A percentile compares a stretch with the other conserved stretches of the same genome.
These are phyloP conservation scores for Amphibolis antarctica DNA, from an alignment of 106 monocot genomes.

Conservation along the genomic window DNA sequence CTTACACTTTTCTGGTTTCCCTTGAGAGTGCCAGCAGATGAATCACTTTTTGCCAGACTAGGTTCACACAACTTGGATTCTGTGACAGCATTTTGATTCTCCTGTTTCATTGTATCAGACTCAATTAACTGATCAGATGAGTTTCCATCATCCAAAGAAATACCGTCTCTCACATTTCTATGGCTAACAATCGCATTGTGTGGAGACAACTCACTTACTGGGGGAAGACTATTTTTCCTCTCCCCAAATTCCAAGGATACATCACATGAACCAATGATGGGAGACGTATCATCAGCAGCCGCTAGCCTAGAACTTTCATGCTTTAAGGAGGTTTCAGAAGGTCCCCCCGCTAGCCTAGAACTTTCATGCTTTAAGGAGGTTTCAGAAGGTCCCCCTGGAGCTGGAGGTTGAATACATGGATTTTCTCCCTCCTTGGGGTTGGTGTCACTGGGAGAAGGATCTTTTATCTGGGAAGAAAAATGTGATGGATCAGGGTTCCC, in stretches of 20 bases:
- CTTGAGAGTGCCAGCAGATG: constrained; percentile 7
- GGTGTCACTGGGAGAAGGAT: background rate
- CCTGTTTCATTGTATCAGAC: constrained; percentile 1
- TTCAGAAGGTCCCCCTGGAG: constrained; percentile 12
- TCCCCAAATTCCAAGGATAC: constrained; percentile 1
- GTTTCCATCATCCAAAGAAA: constrained; percentile 2
- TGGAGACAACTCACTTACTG: constrained; percentile 9
- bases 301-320: background rate
- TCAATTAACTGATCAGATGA: constrained; percentile 10
- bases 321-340: constrained; percentile 6
- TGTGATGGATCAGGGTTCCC: background rate
- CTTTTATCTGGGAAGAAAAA: background rate
- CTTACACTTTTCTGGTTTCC: constrained; percentile 5
- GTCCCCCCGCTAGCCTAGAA: constrained; percentile 1
- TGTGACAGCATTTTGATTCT: constrained; percentile 9
- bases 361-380: background rate
- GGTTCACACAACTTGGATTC: background rate
- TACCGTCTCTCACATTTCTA: background rate
- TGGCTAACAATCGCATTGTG: constrained; percentile 2
- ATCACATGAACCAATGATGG: background rate
- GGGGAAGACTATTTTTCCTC: constrained; percentile 1
- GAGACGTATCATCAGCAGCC: constrained; percentile 3
- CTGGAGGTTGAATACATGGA: constrained; percentile 4
- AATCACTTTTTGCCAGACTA: constrained; percentile 1
- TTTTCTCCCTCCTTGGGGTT: constrained; percentile 1